phyloP scores from a whole-genome alignment of 345 rosid species.

The Trapa bicornis region DNA sequence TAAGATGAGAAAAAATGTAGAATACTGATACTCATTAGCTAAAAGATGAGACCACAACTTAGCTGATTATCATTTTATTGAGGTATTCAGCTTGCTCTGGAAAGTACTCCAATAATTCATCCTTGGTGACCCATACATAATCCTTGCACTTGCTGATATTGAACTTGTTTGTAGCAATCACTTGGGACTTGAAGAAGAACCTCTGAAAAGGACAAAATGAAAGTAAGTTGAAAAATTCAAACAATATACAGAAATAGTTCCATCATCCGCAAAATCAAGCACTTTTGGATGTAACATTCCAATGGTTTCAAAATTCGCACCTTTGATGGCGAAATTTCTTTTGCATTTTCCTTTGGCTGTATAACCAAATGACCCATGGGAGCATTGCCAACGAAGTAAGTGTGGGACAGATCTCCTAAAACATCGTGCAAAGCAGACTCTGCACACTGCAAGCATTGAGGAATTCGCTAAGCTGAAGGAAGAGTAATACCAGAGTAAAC shows the following conservation, averaged over 20 bases:
- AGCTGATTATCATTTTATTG: constrained; percentile 83
- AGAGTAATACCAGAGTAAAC: not conserved
- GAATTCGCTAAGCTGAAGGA: constrained; percentile 1
- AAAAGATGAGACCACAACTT: constrained; percentile 6
- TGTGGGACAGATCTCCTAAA: constrained; percentile 65
- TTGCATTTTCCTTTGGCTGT: constrained; percentile 27
- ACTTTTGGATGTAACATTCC: not conserved
- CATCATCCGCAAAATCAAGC: not conserved
- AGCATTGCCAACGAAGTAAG: constrained; percentile 93
- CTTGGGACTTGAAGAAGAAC: constrained; percentile 92
- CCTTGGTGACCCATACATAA: constrained; percentile 88
- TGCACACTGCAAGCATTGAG: constrained; percentile 52
- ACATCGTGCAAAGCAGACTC: constrained; percentile 75
- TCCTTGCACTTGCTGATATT: constrained; percentile 58
- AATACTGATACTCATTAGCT: not conserved
- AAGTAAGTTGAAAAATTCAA: not conserved
- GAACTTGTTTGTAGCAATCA: constrained; percentile 58
- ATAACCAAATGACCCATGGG: constrained; percentile 85
- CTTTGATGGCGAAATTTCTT: constrained; percentile 42
- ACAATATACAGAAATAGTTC: not conserved
- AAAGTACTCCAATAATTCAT: constrained; percentile 70
- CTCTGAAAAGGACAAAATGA: constrained; percentile 28
- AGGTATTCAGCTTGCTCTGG: constrained; percentile 67
- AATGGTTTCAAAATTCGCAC: constrained; percentile 22
- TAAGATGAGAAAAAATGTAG: not conserved